Conservation (phyloP, 192 early-diverging fungal genomes). For the Linnemannia exigua region DNA sequence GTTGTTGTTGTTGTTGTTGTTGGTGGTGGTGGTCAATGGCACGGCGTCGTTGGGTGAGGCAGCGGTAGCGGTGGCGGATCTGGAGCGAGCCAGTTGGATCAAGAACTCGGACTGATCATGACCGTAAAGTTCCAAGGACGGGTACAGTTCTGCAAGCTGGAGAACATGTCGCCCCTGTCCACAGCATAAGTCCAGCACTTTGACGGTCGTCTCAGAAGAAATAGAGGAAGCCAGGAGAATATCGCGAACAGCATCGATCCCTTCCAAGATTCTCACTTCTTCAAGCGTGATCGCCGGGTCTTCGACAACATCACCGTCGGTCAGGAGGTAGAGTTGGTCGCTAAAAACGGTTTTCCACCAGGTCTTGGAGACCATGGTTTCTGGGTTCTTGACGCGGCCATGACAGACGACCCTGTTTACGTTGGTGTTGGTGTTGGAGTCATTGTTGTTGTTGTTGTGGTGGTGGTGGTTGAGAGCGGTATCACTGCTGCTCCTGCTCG, state of each 20-base stretch:
- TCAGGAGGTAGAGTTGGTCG: slow-evolving; percentile 71
- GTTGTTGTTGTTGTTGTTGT: no score
- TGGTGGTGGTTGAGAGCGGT: neutral
- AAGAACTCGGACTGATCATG: slow-evolving; percentile 73
- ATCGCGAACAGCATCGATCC: neutral
- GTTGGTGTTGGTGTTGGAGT: neutral
- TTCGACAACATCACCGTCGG: slow-evolving; percentile 75
- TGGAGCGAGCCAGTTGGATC: slow-evolving; percentile 63
- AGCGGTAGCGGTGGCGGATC: slow-evolving; percentile 30
- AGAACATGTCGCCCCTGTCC: slow-evolving; percentile 73
- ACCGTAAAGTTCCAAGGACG: slow-evolving; percentile 61
- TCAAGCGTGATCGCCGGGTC: slow-evolving; percentile 69
- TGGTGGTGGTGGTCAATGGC: neutral
- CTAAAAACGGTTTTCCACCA: slow-evolving; percentile 72
- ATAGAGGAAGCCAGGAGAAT: neutral
- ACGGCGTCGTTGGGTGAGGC: neutral
- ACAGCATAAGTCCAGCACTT: slow-evolving; percentile 71
- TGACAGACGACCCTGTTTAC: neutral
- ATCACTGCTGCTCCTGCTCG: neutral
- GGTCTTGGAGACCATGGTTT: slow-evolving; percentile 62
- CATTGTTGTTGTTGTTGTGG: no score
- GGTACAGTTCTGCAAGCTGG: slow-evolving; percentile 63
- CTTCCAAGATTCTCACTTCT: slow-evolving; percentile 63
- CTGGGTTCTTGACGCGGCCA: slow-evolving; percentile 66
- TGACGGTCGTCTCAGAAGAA: neutral